phyloP scores from a whole-genome alignment of 2,329 filamentous ascomycete species.

The Trichoderma brevicompactum region DNA sequence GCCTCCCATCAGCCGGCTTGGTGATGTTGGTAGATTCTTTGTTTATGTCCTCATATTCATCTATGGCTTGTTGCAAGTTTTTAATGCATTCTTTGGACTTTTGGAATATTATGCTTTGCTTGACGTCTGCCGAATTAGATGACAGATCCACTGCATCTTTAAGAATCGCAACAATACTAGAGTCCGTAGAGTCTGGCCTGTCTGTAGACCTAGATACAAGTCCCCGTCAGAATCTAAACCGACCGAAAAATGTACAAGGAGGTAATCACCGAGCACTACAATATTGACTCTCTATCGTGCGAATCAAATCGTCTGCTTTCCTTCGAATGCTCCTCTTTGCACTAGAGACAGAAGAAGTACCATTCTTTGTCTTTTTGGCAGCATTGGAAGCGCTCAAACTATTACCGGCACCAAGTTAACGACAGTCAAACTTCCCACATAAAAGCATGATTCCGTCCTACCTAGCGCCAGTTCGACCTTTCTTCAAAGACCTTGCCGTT shows the following conservation, averaged over 20 bases:
- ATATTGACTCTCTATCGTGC: slow-evolving; percentile 32
- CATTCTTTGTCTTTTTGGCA: slow-evolving; percentile 29
- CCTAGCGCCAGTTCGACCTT: not conserved
- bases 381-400: not conserved
- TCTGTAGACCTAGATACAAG: not conserved
- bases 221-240: not conserved
- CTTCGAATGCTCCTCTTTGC: slow-evolving; percentile 36
- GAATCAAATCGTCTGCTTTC: slow-evolving; percentile 33
- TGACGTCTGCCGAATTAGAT: not conserved
- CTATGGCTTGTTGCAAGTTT: slow-evolving; percentile 32
- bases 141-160: not conserved
- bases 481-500: not conserved
- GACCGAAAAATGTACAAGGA: not conserved
- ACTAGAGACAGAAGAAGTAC: slow-evolving; percentile 23
- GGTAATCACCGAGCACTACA: not conserved
- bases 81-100: slow-evolving; percentile 27
- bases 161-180: not conserved
- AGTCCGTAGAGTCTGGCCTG: not conserved
- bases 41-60: slow-evolving; percentile 36
- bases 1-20: slow-evolving; percentile 37
- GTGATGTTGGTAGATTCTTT: slow-evolving; percentile 31
- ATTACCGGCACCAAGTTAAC: not conserved
- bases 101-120: slow-evolving; percentile 12
- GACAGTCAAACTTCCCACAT: not conserved
- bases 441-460: not conserved